phyloP scores from a whole-genome alignment of 495 filamentous ascomycete species.

The Penicillium coffeae region DNA sequence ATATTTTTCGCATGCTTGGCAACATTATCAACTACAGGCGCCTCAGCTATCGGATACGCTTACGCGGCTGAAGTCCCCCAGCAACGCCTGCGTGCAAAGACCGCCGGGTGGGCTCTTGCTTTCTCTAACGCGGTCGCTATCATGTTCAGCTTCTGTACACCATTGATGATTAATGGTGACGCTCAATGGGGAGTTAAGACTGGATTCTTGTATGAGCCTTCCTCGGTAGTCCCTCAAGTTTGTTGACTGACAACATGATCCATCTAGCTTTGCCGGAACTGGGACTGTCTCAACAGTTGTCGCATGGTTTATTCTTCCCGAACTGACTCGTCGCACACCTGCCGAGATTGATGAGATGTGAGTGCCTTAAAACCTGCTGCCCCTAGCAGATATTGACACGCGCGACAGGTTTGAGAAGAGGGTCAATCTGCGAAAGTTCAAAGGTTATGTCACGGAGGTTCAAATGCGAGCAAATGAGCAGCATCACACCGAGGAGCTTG shows the following conservation, averaged over 20 bases:
- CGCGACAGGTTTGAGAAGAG: constrained; percentile 33
- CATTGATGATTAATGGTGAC: constrained; percentile 39
- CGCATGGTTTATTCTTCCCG: constrained; percentile 39
- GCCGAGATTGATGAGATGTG: constrained; percentile 40
- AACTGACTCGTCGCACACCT: constrained; percentile 32
- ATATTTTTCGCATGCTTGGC: constrained; percentile 34
- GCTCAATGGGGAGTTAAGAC: constrained; percentile 38
- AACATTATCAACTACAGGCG: constrained; percentile 39
- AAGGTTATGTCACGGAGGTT: constrained; percentile 28
- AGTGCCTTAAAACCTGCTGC: constrained; percentile 3
- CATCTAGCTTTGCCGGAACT: constrained; percentile 30
- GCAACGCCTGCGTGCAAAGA: constrained; percentile 38
- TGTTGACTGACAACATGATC: no score
- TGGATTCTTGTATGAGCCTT: constrained; percentile 35
- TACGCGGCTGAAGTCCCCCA: constrained; percentile 38
- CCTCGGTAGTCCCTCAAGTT: neutral
- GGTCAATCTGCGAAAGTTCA: constrained; percentile 31
- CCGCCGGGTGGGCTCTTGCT: constrained; percentile 35
- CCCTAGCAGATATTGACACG: no score
- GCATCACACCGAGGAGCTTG: constrained; percentile 3
- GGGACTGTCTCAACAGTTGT: constrained; percentile 28
- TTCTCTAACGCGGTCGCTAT: constrained; percentile 33
- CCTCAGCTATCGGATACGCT: constrained; percentile 40
- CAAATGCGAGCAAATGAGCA: constrained; percentile 20
- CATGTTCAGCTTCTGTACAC: constrained; percentile 45